phyloP scores from a whole-genome alignment of 306 rosid species.

The Medicago ruthenica region DNA sequence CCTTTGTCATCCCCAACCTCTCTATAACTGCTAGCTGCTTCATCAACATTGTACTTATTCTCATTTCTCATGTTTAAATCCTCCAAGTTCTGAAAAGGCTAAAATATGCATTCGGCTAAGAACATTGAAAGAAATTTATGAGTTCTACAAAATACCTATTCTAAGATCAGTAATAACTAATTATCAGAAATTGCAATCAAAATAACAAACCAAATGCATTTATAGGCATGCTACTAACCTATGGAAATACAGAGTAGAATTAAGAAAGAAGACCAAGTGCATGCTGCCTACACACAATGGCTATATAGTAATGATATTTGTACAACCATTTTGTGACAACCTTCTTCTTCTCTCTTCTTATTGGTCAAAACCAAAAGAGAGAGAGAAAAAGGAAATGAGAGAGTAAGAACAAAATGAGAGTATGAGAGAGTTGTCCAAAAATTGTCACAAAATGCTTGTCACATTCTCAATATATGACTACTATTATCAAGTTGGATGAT shows the following conservation, averaged over 20 bases:
- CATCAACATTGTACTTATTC: slow-evolving; percentile 45
- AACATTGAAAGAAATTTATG: slow-evolving; percentile 26
- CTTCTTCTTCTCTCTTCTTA: too few species aligned
- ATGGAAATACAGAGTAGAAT: slow-evolving; percentile 17
- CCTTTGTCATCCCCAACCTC: slow-evolving; percentile 50
- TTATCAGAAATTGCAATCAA: slow-evolving; percentile 29
- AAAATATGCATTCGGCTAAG: slow-evolving; percentile 41
- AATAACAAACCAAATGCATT: slow-evolving; percentile 29
- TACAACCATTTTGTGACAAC: too few species aligned
- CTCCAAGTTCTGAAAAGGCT: slow-evolving; percentile 56
- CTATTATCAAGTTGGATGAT: too few species aligned
- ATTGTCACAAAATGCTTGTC: too few species aligned
- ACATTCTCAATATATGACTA: too few species aligned
- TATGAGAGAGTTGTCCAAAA: too few species aligned
- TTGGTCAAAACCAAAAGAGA: too few species aligned
- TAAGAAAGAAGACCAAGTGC: not conserved
- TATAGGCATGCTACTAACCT: slow-evolving; percentile 20
- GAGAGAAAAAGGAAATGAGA: too few species aligned
- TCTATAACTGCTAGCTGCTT: slow-evolving; percentile 43
- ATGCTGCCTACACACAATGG: not conserved
- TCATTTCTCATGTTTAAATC: slow-evolving; percentile 55
- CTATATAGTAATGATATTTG: not conserved
- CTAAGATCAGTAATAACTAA: slow-evolving; percentile 30
- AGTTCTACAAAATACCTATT: slow-evolving; percentile 27
- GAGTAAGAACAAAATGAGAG: too few species aligned